A percentile compares a stretch with the other conserved stretches of the same genome.
Conservation (phyloP, 768 basidiomycete genomes). For the Coprinellus micaceus region DNA sequence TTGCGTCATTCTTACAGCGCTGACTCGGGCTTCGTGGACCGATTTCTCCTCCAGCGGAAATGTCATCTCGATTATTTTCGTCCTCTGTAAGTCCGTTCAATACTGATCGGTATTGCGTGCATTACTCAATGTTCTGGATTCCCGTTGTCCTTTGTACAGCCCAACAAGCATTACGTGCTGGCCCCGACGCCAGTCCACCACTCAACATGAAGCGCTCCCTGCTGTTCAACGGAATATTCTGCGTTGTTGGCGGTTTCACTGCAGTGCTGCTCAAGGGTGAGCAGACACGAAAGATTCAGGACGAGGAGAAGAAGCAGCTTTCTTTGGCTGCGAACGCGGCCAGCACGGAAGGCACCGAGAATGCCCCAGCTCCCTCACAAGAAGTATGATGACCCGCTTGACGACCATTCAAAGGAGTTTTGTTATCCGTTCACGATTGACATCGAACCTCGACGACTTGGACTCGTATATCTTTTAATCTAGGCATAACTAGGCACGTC, state of each 20-base stretch:
- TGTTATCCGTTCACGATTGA: too few relatives aligned
- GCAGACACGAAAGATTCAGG: constrained; percentile 59
- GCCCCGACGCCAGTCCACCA: constrained; percentile 59
- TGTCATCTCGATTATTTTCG: constrained; percentile 55
- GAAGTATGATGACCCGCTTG: neutral
- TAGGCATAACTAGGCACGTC: too few relatives aligned
- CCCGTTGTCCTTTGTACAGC: constrained; percentile 35
- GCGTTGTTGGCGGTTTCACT: constrained; percentile 33
- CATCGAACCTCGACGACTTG: too few relatives aligned
- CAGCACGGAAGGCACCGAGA: neutral
- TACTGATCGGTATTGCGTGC: neutral
- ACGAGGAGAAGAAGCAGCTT: constrained; percentile 45
- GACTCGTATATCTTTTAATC: too few relatives aligned
- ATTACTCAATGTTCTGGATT: neutral
- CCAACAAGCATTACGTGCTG: constrained; percentile 65
- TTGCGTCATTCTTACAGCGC: constrained; percentile 1
- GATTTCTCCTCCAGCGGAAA: constrained; percentile 49
- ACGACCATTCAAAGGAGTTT: neutral
- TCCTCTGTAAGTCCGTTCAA: constrained; percentile 45
- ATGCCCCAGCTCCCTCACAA: neutral
- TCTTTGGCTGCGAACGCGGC: neutral
- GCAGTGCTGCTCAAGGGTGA: constrained; percentile 55
- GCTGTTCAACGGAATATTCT: constrained; percentile 60
- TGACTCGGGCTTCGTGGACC: constrained; percentile 1
- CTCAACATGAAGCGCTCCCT: constrained; percentile 67